Base-by-base conservation (phyloP, 495 filamentous ascomycete species). In the Pseudoneurospora amorphoporcata region DNA sequence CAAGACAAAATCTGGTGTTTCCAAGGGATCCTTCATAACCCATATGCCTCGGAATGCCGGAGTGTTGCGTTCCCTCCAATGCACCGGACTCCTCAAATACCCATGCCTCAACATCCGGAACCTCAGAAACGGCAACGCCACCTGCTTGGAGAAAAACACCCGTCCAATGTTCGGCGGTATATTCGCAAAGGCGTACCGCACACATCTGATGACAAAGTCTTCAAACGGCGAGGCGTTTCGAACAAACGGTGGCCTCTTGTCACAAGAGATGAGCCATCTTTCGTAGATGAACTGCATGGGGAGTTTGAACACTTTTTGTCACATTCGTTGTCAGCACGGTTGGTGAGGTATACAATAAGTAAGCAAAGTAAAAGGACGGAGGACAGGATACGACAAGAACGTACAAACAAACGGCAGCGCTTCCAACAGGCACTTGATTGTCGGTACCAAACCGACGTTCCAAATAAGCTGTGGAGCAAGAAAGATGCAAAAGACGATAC, bases 21-120 rank as follows among this genome's bases (percentile, higher is more conserved):
- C 72, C 41, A 77, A 75, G 40, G 85, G 79, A 73, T 92, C 82
- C 17, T 82, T 75, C 32, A 84, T 84, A 39, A 92, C 82, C 89
- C 88, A 92, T 6, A 93, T 73, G 14, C 91, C 92, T 68, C 82
- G 83, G 58, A 90, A 83, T 23, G 23, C 23, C 23, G 23, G 23
- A 23, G 23, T 23, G 23, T 23, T 23, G 23, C 1, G 80, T 73
- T 92, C 91, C 41, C 79, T 82, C 90, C 90, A 92, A 65, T 82
- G 76, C 17, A 91, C 80, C 2, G 90, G 88, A n/a, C 82, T 85
- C n/a, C 75, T 79, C 14, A 88, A 37, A 77, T 86, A 87, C 12
- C 92, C 91, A 82, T 92, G 88, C 23, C 92, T 84, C 17, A 92
- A 78, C 88, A 94, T 87, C 37, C 92, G 88, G 76, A 92, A 94